phyloP scores from a whole-genome alignment of 805 yeast genomes.

The Lachancea cidri region DNA sequence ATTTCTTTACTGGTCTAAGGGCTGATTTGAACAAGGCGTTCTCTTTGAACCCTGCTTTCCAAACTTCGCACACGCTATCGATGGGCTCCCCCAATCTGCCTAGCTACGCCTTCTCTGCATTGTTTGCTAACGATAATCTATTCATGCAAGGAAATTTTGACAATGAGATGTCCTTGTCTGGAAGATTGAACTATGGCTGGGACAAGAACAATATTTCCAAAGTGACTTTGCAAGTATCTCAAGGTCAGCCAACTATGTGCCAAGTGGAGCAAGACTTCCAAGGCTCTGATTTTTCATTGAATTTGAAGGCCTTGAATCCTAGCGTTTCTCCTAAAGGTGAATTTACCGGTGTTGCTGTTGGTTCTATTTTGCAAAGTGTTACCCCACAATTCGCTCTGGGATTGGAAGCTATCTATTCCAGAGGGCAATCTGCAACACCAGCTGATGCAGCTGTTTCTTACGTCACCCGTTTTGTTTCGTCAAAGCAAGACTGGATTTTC shows the following conservation, averaged over 20 bases:
- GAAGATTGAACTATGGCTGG: conserved; percentile 92
- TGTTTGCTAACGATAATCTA: conserved; percentile 79
- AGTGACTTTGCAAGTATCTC: conserved; percentile 80
- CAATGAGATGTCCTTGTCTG: conserved; percentile 76
- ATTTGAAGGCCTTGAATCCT: conserved; percentile 90
- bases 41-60: conserved; percentile 89
- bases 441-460: conserved; percentile 90
- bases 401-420: conserved; percentile 84
- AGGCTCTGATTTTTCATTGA: conserved; percentile 81
- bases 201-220: conserved; percentile 70
- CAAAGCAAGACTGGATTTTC: conserved; percentile 77
- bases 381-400: conserved; percentile 83
- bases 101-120: conserved; percentile 84
- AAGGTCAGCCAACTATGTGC: conserved; percentile 87
- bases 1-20: conserved; percentile 90
- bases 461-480: conserved; percentile 79
- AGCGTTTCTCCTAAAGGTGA: conserved; percentile 58
- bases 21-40: conserved; percentile 95
- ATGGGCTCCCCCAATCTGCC: conserved; percentile 83
- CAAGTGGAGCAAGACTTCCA: conserved; percentile 96
- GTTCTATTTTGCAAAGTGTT: conserved; percentile 82
- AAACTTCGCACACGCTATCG: conserved; percentile 89
- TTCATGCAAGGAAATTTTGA: conserved; percentile 91
- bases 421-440: conserved; percentile 62
- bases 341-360: conserved; percentile 89